Percentiles rank a stretch among this genome's conserved stretches.
Conservation (phyloP, 2,329 filamentous ascomycete genomes). For the Grosmannia serpens region DNA sequence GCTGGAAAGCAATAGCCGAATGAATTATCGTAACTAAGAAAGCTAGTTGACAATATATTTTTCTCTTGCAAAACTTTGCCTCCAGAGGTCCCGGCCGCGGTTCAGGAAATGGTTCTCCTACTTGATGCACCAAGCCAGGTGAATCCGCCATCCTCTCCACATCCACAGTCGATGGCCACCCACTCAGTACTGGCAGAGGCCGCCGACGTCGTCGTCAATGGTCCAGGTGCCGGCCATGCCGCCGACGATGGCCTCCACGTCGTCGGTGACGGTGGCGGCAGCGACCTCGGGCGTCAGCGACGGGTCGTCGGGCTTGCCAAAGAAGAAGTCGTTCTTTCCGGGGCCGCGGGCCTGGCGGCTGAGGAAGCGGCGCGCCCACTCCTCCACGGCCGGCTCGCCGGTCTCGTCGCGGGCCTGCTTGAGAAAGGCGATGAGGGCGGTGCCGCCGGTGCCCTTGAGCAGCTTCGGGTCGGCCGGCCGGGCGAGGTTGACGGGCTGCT, state of each 20-base stretch:
- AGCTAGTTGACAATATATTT: too few relatives aligned
- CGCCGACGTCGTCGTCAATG: slow-evolving; percentile 69
- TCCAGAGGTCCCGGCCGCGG: too few relatives aligned
- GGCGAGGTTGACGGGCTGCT: slow-evolving; percentile 7
- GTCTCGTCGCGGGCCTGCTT: slow-evolving; percentile 97
- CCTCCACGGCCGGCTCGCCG: slow-evolving; percentile 71
- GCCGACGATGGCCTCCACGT: slow-evolving; percentile 30
- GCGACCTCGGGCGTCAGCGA: slow-evolving; percentile 25
- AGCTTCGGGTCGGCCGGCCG: slow-evolving; percentile 29
- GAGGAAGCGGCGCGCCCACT: slow-evolving; percentile 49
- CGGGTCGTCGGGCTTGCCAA: slow-evolving; percentile 35
- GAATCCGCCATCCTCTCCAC: too few relatives aligned
- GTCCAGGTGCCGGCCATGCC: slow-evolving; percentile 80
- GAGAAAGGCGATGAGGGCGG: slow-evolving; percentile 85
- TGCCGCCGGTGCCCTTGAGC: slow-evolving; percentile 84
- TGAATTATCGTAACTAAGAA: too few relatives aligned
- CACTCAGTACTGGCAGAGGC: slow-evolving; percentile 46
- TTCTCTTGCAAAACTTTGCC: too few relatives aligned
- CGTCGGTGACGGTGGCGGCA: neutral
- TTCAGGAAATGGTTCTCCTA: too few relatives aligned
- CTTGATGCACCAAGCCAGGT: too few relatives aligned
- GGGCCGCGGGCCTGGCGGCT: slow-evolving; percentile 36
- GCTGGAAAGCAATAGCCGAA: too few relatives aligned
- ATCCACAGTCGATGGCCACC: too few relatives aligned
- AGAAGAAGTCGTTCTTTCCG: slow-evolving; percentile 45